These are phyloP conservation scores for Yarrowia osloensis DNA, from an alignment of 805 yeast species.

Conservation along the genomic window DNA sequence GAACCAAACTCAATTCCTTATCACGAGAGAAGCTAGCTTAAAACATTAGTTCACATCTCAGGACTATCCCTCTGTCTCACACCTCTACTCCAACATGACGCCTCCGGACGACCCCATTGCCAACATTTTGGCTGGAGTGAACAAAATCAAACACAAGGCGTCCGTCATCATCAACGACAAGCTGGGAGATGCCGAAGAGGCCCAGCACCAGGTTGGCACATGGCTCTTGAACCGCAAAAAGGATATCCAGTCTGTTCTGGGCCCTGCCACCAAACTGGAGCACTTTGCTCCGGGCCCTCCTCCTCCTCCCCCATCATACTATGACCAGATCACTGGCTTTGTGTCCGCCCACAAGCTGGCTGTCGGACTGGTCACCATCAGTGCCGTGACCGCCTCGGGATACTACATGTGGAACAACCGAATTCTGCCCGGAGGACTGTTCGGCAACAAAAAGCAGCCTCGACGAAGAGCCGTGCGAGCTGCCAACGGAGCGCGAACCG, in stretches of 20 bases:
- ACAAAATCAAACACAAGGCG: constrained; percentile 28
- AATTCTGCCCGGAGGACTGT: constrained; percentile 28
- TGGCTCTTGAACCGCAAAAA: constrained; percentile 25
- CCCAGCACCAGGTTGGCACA: constrained; percentile 14
- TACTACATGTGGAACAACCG: constrained; percentile 33
- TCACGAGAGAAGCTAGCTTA: constrained; percentile 19
- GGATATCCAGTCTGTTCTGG: constrained; percentile 8
- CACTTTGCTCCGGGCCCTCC: constrained; percentile 35
- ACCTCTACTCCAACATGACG: neutral
- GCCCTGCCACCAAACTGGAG: constrained; percentile 12
- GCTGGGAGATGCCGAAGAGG: constrained; percentile 18
- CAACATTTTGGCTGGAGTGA: constrained; percentile 24
- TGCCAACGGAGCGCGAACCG: constrained; percentile 69
- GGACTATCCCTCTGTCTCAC: neutral
- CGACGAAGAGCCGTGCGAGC: constrained; percentile 63
- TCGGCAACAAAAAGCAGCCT: constrained; percentile 12
- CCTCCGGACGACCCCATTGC: constrained; percentile 30
- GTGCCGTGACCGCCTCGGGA: constrained; percentile 35
- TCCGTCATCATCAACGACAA: constrained; percentile 11
- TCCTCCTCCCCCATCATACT: constrained; percentile 37
- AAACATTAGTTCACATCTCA: neutral
- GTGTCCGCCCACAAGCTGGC: constrained; percentile 37
- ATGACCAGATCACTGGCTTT: constrained; percentile 36
- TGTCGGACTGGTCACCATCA: constrained; percentile 33
- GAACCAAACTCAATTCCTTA: constrained; percentile 13